phyloP scores from a whole-genome alignment of 352 stramenopile species.

The Phytophthora citrophthora region DNA sequence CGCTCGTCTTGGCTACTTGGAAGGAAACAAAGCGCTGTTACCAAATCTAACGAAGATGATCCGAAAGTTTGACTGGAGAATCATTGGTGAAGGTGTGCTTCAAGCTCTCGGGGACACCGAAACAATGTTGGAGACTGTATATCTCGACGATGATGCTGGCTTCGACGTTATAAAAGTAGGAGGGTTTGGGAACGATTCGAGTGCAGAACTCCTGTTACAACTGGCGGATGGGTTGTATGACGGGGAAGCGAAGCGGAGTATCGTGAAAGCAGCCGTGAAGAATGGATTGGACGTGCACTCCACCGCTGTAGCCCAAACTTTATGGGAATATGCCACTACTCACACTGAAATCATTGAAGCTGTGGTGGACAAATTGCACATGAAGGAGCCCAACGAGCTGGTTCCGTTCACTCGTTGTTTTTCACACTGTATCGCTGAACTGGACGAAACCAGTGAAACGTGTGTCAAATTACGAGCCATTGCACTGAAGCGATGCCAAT shows the following conservation, averaged over 20 bases:
- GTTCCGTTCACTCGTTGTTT: not conserved
- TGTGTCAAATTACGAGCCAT: not conserved
- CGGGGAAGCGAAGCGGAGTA: not conserved
- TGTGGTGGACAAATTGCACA: not conserved
- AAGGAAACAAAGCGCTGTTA: slow-evolving; percentile 1
- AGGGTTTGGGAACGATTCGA: not conserved
- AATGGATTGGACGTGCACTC: not conserved
- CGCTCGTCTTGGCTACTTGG: slow-evolving; percentile 1
- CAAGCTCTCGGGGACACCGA: no score
- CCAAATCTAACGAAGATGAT: not conserved
- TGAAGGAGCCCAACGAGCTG: not conserved
- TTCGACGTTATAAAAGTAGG: no score
- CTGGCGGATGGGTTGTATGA: not conserved
- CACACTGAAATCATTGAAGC: not conserved
- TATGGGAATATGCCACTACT: slow-evolving; percentile 15
- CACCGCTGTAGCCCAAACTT: not conserved
- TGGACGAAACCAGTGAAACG: not conserved
- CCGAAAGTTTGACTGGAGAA: slow-evolving; percentile 13
- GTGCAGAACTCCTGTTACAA: not conserved
- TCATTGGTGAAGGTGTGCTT: not conserved
- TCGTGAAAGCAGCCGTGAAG: no score
- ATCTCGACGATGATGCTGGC: not conserved
- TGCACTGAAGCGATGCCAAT: not conserved
- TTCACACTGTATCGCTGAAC: not conserved
- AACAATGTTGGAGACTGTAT: no score